Base-by-base conservation (phyloP, 2,329 filamentous ascomycete genomes). In the Mollisiaceae sp. region DNA sequence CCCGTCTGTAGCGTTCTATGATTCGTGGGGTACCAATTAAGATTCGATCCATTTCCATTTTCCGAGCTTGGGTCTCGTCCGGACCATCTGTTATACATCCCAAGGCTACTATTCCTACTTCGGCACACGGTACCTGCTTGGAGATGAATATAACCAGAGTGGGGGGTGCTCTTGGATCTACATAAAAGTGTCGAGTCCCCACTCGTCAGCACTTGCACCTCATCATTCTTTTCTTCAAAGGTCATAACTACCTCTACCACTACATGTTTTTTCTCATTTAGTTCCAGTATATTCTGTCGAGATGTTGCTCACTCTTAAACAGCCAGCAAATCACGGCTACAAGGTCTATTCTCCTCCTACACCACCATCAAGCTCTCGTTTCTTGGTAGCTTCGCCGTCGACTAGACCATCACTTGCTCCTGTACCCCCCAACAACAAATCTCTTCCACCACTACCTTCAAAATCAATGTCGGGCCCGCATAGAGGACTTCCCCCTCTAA, bases 381-480 rank as follows among this genome's bases (percentile, higher is more conserved):
- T 79, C 75, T 79, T 75, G 70, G 78, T 76, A 67, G 77, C 70
- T 68, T 75, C 73, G 69, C 77, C 72, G 64, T 75, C 72, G 65
- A 73, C 75, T 60, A 72, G 72, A 68, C 71, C 75, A 66, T 75
- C 67, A 62, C 70, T 71, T 59, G 71, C 74, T 68, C 75, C 69
- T 52, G 69, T 73, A 64, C 64, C 71, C 59, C 60, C 72, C 60
- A 71, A 69, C 61, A 67, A 68, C 56, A 74, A 74, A 60, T 72
- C 76, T 55, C 72, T 75, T 68, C 71, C 74, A 60, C 76, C 69
- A 68, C 67, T 77, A 60, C 72, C 76, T 64, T 64, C 71, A 52
- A 81, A 84, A 80, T 80, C 80, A 77, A 92, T 92, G 89, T 89
- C 89, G 75, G 86, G 84, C 75, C 85, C 88, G 78, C 89, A 89